These are phyloP conservation scores for Acrasis kona DNA, from an alignment of 78 protist species.

Conservation along the genomic window DNA sequence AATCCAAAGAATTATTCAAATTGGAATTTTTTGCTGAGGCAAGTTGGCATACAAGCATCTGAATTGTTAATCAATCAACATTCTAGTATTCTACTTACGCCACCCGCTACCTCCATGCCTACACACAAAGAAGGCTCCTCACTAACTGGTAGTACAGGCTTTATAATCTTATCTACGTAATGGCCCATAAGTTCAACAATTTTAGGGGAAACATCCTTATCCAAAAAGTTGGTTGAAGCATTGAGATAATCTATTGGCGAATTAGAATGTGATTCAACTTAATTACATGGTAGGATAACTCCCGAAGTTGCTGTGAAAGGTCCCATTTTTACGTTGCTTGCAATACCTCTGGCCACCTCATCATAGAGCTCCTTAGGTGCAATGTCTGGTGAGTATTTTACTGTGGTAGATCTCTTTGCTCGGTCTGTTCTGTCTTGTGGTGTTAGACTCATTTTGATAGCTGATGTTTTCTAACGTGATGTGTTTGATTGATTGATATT, in stretches of 20 bases:
- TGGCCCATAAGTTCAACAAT: background rate
- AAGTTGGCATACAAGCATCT: slow-evolving; percentile 8
- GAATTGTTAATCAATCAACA: too few species aligned
- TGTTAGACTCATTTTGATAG: too few species aligned
- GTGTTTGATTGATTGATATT: too few species aligned
- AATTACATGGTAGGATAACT: slow-evolving; percentile 8
- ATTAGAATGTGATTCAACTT: too few species aligned
- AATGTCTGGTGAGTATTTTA: too few species aligned
- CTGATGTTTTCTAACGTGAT: too few species aligned
- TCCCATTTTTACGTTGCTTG: slow-evolving; percentile 10
- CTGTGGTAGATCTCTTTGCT: too few species aligned
- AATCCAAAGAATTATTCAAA: background rate
- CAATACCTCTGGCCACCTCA: slow-evolving; percentile 4
- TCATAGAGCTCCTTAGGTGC: too few species aligned
- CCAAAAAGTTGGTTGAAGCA: slow-evolving; percentile 7
- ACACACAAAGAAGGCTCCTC: background rate
- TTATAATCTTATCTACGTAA: background rate
- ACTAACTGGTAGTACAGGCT: background rate
- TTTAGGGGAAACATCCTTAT: background rate
- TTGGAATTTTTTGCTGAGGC: background rate
- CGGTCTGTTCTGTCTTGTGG: too few species aligned
- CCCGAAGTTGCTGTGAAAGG: slow-evolving; percentile 15
- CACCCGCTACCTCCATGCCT: slow-evolving; percentile 31
- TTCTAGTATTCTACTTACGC: too few species aligned
- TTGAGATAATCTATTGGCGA: slow-evolving; percentile 21